Base-by-base conservation (phyloP, 805 yeast genomes). In the Candida xyloterini region DNA sequence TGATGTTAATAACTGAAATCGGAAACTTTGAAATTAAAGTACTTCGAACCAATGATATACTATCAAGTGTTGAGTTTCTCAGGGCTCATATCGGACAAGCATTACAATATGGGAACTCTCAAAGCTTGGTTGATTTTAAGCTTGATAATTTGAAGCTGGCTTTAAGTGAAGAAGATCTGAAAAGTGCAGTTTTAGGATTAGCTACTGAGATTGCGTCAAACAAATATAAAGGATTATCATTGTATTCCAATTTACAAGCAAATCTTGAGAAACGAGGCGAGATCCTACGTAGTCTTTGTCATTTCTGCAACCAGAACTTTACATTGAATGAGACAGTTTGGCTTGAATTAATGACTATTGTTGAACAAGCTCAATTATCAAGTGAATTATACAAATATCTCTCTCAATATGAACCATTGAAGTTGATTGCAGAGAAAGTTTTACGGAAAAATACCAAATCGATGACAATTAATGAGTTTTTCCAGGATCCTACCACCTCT, bases 41-140 rank as follows among this genome's bases (percentile, higher is more conserved):
- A 23, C 67, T 66, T 36, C 46, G 55, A 1, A 62, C 56, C 6
- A 53, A 48, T 2, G 48, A 49, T 1, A 57, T 48, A 4, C 11
- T 23, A 16, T 28, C 45, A 6, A 28, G 42, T 13, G 33, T 28
- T 3, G 44, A 42, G 3, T 69, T 79, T 33, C 67, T 85, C 24
- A 81, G 81, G 55, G 75, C 87, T 0, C 90, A 81, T 51, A 76
- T 91, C 15, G 93, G 84, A 49, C 97, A 90, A 60, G 95, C 90
- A 0, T 76, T 90, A 1, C 83, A 81, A 52, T 84, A 77, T 46
- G 72, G 78, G 2, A 30, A 22, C 20, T 26, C 33, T 5, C 27
- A 31, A 10, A 46, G 49, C 2, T 51, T 53, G 6, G 31, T 60
- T 14, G 28, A 44, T 10, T 59, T 52, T 43, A 34, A 47, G 27